Base-by-base conservation (phyloP, 164 flowering plant genomes). In the Macadamia integrifolia region DNA sequence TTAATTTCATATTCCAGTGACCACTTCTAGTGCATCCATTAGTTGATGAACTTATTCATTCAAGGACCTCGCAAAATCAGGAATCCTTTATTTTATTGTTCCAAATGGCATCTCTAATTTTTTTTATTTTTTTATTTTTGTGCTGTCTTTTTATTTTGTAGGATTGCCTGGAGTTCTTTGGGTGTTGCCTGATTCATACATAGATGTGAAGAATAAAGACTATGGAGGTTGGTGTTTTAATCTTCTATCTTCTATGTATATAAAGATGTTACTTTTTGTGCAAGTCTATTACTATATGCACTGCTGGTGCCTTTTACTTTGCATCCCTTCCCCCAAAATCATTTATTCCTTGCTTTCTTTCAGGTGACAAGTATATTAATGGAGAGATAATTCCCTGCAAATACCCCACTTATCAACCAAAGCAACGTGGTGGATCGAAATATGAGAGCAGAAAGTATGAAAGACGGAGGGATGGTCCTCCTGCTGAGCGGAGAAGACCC, bases 121-220 rank as follows among this genome's bases (percentile, higher is more conserved):
- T n/a, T n/a, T n/a, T n/a, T n/a, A n/a, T n/a, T n/a, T n/a, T n/a
- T n/a, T n/a, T n/a, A n/a, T n/a, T n/a, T n/a, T n/a, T n/a, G n/a
- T n/a, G n/a, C n/a, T n/a, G n/a, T 0, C 58, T 62, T 46, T 67
- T 69, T 65, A 11, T 56, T 65, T 1, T 78, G 71, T 62, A 94
- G 97, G 98, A 70, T 72, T 95, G 80, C 98, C 99, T 67, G 99
- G 97, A 61, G 99, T 95, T 74, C 88, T 95, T 17, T 95, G 99
- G 99, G 99, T 95, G 56, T 72, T 95, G 78, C 97, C 98, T 9
- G 96, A 93, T 79, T 93, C 97, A 11, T 93, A 91, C 73, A 83
- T 91, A 43, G 97, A 95, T 80, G 98, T 92, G 46, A 95, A 92
- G 69, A 95, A 95, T 64, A 95, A 95, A 76, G 99, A 95, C 69